A percentile compares a stretch with the other conserved stretches of the same genome.
These are phyloP conservation scores for Platanus orientalis DNA, from an alignment of 164 flowering plant genomes.

Conservation along the genomic window DNA sequence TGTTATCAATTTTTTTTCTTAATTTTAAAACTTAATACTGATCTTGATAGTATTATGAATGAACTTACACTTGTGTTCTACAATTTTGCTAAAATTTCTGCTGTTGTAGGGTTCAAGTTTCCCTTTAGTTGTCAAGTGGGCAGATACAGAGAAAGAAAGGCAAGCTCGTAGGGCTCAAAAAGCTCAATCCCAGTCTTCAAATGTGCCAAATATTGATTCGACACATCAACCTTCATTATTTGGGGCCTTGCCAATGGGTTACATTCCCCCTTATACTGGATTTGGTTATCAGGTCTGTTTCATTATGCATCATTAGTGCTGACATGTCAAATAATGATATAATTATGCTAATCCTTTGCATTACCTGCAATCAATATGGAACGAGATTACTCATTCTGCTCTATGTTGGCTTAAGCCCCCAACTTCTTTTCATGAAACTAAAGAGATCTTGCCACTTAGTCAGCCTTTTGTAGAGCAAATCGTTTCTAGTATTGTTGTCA, in stretches of 20 bases:
- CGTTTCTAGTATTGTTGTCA: no score
- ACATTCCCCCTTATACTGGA: slow-evolving; percentile 79
- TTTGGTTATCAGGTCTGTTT: slow-evolving; percentile 81
- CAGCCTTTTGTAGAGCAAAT: no score
- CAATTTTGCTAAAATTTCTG: background rate
- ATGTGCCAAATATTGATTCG: slow-evolving; percentile 44
- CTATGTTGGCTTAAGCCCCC: no score
- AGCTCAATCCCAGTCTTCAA: slow-evolving; percentile 62
- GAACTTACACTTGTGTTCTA: background rate
- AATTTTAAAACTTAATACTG: background rate
- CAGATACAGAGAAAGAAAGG: slow-evolving; percentile 98
- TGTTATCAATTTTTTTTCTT: background rate
- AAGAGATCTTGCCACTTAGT: no score
- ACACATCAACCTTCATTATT: slow-evolving; percentile 73
- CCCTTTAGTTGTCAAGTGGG: slow-evolving; percentile 99
- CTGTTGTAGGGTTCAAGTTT: slow-evolving; percentile 75
- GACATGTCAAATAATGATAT: no score
- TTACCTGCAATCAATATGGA: no score
- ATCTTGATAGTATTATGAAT: background rate
- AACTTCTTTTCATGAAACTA: no score
- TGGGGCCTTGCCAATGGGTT: slow-evolving; percentile 88
- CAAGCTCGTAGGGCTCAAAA: slow-evolving; percentile 92
- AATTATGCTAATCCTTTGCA: no score
- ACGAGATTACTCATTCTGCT: no score
- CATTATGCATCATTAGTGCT: no score